Evolutionary conservation across 805 yeast species (phyloP), one percentile per base, ranked within the genome.

Genomic region (Zygosaccharomyces kombuchaensis): DNA sequence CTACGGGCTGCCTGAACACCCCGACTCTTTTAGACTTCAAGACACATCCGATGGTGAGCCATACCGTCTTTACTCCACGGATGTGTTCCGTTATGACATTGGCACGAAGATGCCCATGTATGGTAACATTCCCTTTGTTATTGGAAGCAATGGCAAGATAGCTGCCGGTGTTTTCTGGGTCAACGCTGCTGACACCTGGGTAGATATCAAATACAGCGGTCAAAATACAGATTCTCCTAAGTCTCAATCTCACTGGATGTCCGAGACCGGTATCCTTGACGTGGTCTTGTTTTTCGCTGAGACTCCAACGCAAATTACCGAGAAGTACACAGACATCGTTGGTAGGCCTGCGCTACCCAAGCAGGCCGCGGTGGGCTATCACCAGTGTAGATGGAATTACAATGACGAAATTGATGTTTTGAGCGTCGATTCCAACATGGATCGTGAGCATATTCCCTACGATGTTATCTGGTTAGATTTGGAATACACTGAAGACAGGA

Each of bases 381-480:
- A 93, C 61, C 99, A 93, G 66, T 91, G 96, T 61, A 77, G 98
- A 59, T 93, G 99, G 99, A 93, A 93, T 64, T 93, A 93, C 68
- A 87, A 87, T 60, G 90, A 85, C 56, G 90, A 87, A 59, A 73
- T 74, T 9, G 99, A 93, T 65, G 91, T 93, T 1, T 65, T 88
- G n/a, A 79, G 73, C 6, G 84, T 93, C 10, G 76, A 77, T 52
- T 62, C 72, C 1, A 74, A 78, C 45, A 83, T 93, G 75, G 98
- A 91, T 63, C 71, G 75, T 48, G 62, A 78, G 56, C 76, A 72
- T 36, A 80, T 93, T 47, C 97, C 98, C 2, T 86, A 82, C 61
- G 99, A 93, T 63, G 80, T 84, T 10, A 84, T 93, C 42, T 93
- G 99, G 99, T 74, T 93, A 32, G 98, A 93, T 65, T 78, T 93